Percentiles rank a stretch among this genome's conserved stretches.
Evolutionary conservation across 352 stramenopile species (phyloP).

Genomic region (Saprolegnia parasitica): DNA sequence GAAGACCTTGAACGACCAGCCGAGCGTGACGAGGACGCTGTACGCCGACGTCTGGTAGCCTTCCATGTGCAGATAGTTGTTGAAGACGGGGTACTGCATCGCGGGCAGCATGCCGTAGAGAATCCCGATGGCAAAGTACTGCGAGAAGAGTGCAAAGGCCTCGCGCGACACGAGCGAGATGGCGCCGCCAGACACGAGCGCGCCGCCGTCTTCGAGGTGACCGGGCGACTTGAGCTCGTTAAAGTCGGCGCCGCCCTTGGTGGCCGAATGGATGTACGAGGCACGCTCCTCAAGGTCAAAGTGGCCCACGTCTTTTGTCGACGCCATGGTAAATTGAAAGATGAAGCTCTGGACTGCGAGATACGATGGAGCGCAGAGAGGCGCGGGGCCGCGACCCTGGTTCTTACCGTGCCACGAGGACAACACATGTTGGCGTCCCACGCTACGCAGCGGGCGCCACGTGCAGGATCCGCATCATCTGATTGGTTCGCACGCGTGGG

Average conservation of each 20-base stretch:
- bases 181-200: constrained; percentile 38
- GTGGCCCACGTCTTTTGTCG: background rate
- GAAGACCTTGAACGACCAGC: constrained; percentile 39
- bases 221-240: constrained; percentile 14
- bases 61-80: constrained; percentile 33
- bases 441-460: no score
- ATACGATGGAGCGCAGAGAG: background rate
- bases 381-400: no score
- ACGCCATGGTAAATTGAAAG: constrained; percentile 3
- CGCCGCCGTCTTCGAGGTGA: constrained; percentile 31
- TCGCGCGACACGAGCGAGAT: constrained; percentile 32
- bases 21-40: constrained; percentile 14
- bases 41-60: constrained; percentile 29
- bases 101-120: constrained; percentile 33
- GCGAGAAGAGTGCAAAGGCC: constrained; percentile 33
- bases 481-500: no score
- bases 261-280: constrained; percentile 19
- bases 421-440: no score
- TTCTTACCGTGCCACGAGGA: no score
- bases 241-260: background rate
- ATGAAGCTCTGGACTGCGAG: background rate
- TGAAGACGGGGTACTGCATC: constrained; percentile 37
- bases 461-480: no score
- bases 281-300: constrained; percentile 10
- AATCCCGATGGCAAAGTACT: constrained; percentile 38